These are phyloP conservation scores for Cryptococcus sp. DNA, from an alignment of 1,284 basidiomycete species.

Conservation along the genomic window DNA sequence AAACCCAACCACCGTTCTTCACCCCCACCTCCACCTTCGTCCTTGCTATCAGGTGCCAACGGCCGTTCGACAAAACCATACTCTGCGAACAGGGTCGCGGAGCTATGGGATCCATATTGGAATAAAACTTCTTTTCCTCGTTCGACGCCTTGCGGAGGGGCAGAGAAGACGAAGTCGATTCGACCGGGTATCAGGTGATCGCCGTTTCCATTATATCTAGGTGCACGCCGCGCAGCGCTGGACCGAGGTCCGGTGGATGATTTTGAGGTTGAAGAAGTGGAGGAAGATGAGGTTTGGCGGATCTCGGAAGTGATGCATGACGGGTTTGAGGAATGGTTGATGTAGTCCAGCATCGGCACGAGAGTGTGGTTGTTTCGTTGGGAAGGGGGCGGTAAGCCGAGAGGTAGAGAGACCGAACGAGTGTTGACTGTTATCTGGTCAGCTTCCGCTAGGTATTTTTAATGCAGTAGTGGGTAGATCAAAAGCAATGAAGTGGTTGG, in stretches of 20 bases:
- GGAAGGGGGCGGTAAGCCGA: slow-evolving; percentile 59
- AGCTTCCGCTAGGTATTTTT: not conserved
- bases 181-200: slow-evolving; percentile 51
- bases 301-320: slow-evolving; percentile 26
- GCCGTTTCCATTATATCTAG: slow-evolving; percentile 3
- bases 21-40: slow-evolving; percentile 48
- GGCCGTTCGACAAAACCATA: slow-evolving; percentile 71
- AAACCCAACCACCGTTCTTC: slow-evolving; percentile 28
- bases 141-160: slow-evolving; percentile 57
- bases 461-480: slow-evolving; percentile 14
- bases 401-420: slow-evolving; percentile 73
- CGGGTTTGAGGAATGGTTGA: slow-evolving; percentile 65
- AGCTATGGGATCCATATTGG: slow-evolving; percentile 73
- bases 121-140: slow-evolving; percentile 68
- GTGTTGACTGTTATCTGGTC: slow-evolving; percentile 69
- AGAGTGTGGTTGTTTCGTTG: slow-evolving; percentile 70
- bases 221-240: too few species aligned
- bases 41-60: not conserved
- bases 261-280: slow-evolving; percentile 13
- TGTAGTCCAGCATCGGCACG: slow-evolving; percentile 81
- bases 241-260: not conserved
- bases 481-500: not conserved
- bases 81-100: slow-evolving; percentile 72
- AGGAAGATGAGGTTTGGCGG: slow-evolving; percentile 29
- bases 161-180: slow-evolving; percentile 60